Evolutionary conservation across 164 flowering plant species (phyloP).

Genomic region (Saururus chinensis): DNA sequence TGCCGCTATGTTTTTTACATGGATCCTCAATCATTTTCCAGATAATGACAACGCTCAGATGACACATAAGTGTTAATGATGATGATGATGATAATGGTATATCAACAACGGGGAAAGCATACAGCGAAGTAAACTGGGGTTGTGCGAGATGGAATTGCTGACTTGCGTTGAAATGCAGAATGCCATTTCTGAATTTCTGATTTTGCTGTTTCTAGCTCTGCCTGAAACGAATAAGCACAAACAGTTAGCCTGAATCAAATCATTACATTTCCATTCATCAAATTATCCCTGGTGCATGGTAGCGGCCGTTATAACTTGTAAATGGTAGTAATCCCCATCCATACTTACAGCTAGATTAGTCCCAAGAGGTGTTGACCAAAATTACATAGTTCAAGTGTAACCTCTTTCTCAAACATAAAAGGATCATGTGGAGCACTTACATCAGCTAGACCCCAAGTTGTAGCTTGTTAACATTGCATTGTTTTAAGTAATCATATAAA

Average conservation of each 20-base stretch:
- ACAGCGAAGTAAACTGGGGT: constrained; percentile 35
- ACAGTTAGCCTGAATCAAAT: not conserved
- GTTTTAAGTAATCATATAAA: too few species aligned
- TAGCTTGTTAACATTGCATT: too few species aligned
- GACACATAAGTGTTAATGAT: not conserved
- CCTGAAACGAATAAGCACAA: constrained; percentile 26
- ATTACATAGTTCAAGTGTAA: too few species aligned
- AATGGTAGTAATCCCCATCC: too few species aligned
- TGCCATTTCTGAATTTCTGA: constrained; percentile 88
- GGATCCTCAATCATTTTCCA: not conserved
- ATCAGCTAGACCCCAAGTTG: too few species aligned
- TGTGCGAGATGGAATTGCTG: constrained; percentile 47
- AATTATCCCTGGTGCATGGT: not conserved
- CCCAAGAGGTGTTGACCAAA: too few species aligned
- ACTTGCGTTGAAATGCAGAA: constrained; percentile 69
- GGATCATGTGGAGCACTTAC: too few species aligned
- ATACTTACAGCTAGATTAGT: too few species aligned
- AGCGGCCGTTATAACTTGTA: too few species aligned
- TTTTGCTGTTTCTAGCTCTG: constrained; percentile 74
- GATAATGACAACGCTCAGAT: not conserved
- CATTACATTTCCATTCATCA: not conserved
- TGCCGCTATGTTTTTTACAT: not conserved
- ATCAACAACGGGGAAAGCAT: not conserved
- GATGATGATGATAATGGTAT: not conserved
- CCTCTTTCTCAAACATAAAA: too few species aligned